phyloP scores from a whole-genome alignment of 768 basidiomycete species.

The Leccinum aurantiacum region DNA sequence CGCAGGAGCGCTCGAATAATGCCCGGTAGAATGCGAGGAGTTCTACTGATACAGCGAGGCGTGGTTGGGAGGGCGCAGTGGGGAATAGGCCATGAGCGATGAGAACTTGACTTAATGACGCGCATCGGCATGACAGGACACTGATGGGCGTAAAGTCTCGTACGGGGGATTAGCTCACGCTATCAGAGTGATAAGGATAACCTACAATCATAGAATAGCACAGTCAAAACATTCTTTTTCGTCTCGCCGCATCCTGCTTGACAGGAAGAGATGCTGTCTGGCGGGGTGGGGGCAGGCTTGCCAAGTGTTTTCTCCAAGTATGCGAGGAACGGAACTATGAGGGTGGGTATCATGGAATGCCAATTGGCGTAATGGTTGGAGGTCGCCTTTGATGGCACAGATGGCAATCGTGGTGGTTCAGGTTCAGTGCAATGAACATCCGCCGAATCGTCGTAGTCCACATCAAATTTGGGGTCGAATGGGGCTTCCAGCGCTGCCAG shows the following conservation, averaged over 20 bases:
- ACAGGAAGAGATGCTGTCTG: background rate
- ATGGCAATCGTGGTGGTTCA: background rate
- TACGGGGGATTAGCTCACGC: background rate
- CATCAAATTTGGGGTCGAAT: background rate
- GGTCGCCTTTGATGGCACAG: background rate
- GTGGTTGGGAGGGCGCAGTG: slow-evolving; percentile 8
- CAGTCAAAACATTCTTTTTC: background rate
- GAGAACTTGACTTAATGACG: background rate
- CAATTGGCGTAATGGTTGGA: background rate
- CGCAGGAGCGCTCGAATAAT: slow-evolving; percentile 38
- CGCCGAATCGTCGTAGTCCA: background rate
- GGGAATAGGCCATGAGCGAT: background rate
- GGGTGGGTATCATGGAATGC: background rate
- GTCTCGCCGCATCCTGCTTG: background rate
- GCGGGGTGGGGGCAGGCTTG: background rate
- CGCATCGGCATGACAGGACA: background rate
- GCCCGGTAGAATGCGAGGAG: slow-evolving; percentile 17
- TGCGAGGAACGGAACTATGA: background rate
- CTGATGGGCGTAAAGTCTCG: background rate
- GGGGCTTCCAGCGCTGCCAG: background rate
- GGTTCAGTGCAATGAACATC: background rate
- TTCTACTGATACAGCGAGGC: slow-evolving; percentile 26
- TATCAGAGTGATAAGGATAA: background rate
- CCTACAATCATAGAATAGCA: background rate
- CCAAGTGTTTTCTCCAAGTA: background rate